Evolutionary conservation across 306 rosid species (phyloP).

Genomic region (Inga oerstediana): DNA sequence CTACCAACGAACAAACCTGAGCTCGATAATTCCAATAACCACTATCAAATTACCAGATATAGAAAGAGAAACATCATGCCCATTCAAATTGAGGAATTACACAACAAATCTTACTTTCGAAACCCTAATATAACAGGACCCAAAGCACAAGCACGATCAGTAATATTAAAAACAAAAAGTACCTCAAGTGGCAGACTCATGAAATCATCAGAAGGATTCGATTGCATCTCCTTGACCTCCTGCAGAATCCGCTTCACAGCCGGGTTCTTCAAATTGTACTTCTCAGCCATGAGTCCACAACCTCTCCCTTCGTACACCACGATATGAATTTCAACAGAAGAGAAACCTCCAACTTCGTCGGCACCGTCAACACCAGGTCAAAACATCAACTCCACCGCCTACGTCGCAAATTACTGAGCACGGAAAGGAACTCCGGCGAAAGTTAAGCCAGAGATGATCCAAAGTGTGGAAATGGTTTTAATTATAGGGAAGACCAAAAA

Average conservation of each 20-base stretch:
- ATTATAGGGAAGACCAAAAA: neutral
- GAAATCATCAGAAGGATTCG: slow-evolving; percentile 94
- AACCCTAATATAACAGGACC: slow-evolving; percentile 10
- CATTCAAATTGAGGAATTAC: neutral
- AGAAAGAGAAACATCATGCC: neutral
- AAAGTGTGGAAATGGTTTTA: neutral
- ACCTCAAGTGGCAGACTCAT: slow-evolving; percentile 95
- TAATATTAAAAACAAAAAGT: neutral
- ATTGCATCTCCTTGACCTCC: slow-evolving; percentile 95
- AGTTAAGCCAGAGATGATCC: neutral
- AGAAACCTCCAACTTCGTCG: neutral
- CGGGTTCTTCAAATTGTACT: slow-evolving; percentile 83
- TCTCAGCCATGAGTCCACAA: slow-evolving; percentile 48
- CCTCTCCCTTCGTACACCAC: neutral
- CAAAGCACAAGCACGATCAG: neutral
- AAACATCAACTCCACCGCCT: neutral
- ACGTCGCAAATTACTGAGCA: neutral
- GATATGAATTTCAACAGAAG: neutral
- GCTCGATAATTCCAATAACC: neutral
- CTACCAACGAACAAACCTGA: neutral
- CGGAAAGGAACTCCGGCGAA: neutral
- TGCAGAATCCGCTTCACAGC: slow-evolving; percentile 94
- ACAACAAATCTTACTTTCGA: neutral
- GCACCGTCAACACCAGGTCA: neutral
- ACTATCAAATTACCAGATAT: neutral